Evolutionary conservation across 768 basidiomycete genomes (phyloP).

Genomic region (Cystofilobasidium bisporidii): DNA sequence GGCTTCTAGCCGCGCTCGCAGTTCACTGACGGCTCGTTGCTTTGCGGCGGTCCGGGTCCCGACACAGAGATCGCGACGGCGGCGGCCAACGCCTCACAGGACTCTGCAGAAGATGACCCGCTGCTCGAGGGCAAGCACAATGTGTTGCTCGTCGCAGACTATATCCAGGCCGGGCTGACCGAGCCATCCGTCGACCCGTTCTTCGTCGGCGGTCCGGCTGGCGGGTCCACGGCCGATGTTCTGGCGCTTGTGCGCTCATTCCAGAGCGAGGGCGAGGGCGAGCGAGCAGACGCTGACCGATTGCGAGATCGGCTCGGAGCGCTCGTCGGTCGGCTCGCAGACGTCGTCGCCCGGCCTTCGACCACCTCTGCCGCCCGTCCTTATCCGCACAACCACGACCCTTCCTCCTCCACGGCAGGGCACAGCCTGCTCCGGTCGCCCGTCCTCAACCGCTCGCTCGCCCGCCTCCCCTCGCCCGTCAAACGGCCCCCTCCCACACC

Average conservation of each 20-base stretch:
- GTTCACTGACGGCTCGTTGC: background rate
- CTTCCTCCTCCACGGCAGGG: background rate
- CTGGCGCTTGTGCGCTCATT: background rate
- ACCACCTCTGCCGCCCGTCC: background rate
- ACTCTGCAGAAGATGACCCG: constrained; percentile 8
- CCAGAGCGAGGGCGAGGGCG: too few species aligned
- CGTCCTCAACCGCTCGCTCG: background rate
- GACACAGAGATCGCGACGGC: constrained; percentile 22
- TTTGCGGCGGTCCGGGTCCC: too few species aligned
- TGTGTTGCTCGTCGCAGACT: constrained; percentile 25
- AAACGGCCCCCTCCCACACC: background rate
- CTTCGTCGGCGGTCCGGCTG: background rate
- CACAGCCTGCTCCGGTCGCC: background rate
- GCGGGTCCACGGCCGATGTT: background rate
- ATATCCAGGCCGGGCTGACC: constrained; percentile 10
- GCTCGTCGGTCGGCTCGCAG: background rate
- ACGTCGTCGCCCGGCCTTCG: background rate
- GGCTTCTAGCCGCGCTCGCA: background rate
- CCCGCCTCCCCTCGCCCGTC: background rate
- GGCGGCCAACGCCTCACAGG: constrained; percentile 3
- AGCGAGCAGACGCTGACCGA: too few species aligned
- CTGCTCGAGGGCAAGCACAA: constrained; percentile 17
- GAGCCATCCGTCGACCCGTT: constrained; percentile 10
- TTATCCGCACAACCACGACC: background rate
- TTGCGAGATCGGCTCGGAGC: background rate